Base-by-base conservation (phyloP, 495 filamentous ascomycete species). In the Aspergillus kassunensis region DNA sequence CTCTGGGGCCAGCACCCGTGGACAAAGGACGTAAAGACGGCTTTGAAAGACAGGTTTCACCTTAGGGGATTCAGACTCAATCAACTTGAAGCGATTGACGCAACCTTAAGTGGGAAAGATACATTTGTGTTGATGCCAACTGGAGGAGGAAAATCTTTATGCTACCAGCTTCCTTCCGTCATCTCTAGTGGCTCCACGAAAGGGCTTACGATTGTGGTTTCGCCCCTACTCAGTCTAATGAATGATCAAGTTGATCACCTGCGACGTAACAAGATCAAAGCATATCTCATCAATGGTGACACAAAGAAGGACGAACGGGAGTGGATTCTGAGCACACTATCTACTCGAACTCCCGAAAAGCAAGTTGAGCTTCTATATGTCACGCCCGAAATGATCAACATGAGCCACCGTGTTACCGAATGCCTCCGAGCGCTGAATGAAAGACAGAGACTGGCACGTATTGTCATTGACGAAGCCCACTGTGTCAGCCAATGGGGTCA, bases 401-500 rank as follows among this genome's bases (percentile, higher is more conserved):
- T 89, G 58, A 97, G 80, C 62, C 61, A 76, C 39, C 57, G 61
- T 4, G 81, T 97, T 63, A 65, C 82, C 33, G 74, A 71, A 47
- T 75, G 72, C 7, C 69, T 99, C 20, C 63, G 78, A 31, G 66
- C 70, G 7, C 79, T 99, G 16, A 77, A 93, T 54, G 55, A 55
- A 15, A 80, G 81, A 23, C 67, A 75, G 6, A 86, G 80, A 52
- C 80, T 99, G 11, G 93, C 93, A 9, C 82, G 93, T 30, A 82
- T 99, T 44, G 95, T 97, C 27, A 93, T 99, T 41, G 93, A 99
- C 55, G 93, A 99, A 67, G 93, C 93, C 13, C 93, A 99, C 64
- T 99, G 93, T 65, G 92, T 99, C 19, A 97, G 92, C 67, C 90
- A 97, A 67, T 99, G 93, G 93, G 93, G 93, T 11, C 93, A 99